Base-by-base conservation (phyloP, 495 filamentous ascomycete genomes). In the Aspergillus kassunensis region DNA sequence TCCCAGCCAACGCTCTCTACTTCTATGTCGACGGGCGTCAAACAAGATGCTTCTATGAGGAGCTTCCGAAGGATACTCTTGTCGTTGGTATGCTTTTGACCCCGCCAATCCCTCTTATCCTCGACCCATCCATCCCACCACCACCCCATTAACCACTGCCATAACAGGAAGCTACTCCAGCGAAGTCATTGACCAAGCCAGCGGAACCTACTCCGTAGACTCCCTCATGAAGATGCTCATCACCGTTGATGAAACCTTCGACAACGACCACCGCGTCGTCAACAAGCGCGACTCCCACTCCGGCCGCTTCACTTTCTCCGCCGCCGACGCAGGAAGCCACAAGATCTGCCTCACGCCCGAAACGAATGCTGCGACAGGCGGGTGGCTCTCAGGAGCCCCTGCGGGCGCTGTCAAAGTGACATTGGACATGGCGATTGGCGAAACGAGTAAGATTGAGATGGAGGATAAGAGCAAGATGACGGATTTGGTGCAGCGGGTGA, bases 261-360 rank as follows among this genome's bases (percentile, higher is more conserved):
- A 97, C 82, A 93, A 96, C 71, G 89, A 97, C 77, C 93, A 98
- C 80, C 89, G 89, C 53, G 84, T 98, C 40, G 88, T 97, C 44
- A 86, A 84, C 54, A 90, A 95, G 72, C 84, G 86, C 57, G 90
- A 90, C 57, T 71, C 79, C 34, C 63, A 81, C 49, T 73, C 80
- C 30, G 95, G 93, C 55, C 87, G 87, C 61, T 97, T 97, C 79
- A 97, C 93, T 56, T 97, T 98, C 84, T 91, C 83, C 48, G 90
- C 95, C 33, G 89, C 90, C 56, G 95, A 97, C 63, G 81, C 88
- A 3, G 93, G 93, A 64, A 88, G 95, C 67, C 93, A 98, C 82
- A 84, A 83, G 60, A 83, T 98, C 67, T 98, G 93, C 78, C 91
- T 97, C 71, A 89, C 84, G 21, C 89, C 91, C 8, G 83, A 85